phyloP scores from a whole-genome alignment of 31 red algal genomes.

The Asparagopsis taxiformis region DNA sequence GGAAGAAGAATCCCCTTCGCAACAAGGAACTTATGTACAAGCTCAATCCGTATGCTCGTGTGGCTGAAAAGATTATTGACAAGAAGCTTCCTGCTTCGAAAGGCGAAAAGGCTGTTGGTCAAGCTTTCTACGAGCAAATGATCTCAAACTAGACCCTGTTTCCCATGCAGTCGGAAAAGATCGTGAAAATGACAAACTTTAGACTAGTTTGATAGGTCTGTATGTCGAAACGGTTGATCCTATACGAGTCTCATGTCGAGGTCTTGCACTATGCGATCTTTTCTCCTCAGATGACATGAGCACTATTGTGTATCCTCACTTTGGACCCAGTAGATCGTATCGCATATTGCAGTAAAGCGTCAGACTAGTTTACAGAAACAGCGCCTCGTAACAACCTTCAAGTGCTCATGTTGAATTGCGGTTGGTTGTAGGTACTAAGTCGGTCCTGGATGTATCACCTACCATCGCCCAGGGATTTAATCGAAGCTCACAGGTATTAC shows the following conservation, averaged over 20 bases:
- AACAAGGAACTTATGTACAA: conserved; percentile 88
- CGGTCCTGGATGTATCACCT: too few species aligned
- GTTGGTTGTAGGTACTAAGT: too few species aligned
- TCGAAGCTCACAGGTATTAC: conserved; percentile 5
- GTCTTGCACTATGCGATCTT: background rate
- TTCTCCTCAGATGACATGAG: background rate
- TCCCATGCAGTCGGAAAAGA: conserved; percentile 2
- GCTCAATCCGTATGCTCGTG: conserved; percentile 83
- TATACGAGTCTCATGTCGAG: background rate
- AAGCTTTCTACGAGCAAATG: conserved; percentile 41
- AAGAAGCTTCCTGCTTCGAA: conserved; percentile 10
- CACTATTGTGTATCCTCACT: too few species aligned
- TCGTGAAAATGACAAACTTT: background rate
- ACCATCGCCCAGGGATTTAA: too few species aligned
- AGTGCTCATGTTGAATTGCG: too few species aligned
- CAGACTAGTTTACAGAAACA: too few species aligned
- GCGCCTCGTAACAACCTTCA: too few species aligned
- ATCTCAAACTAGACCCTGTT: conserved; percentile 12
- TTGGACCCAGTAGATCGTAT: too few species aligned
- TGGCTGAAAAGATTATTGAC: conserved; percentile 1
- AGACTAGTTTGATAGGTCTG: background rate
- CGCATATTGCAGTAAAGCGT: too few species aligned
- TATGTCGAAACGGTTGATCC: background rate
- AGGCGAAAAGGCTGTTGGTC: conserved; percentile 25
- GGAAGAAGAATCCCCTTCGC: conserved; percentile 91